These are phyloP conservation scores for Chlamydomonas schloesseri DNA, from an alignment of 139 green algal species.

Conservation along the genomic window DNA sequence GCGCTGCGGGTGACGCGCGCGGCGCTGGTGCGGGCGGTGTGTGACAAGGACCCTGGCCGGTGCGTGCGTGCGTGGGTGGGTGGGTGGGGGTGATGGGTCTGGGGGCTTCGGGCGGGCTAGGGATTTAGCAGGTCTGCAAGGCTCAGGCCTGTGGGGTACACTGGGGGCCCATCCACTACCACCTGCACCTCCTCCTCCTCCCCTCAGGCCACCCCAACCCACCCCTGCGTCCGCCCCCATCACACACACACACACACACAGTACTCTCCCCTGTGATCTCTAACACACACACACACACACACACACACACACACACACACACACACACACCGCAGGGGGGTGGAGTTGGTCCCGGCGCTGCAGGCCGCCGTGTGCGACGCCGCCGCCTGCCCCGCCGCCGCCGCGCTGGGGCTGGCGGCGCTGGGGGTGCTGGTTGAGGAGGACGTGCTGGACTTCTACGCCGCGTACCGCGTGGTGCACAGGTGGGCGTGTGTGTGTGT, in stretches of 20 bases:
- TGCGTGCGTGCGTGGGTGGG: not conserved
- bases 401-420: conserved; percentile 56
- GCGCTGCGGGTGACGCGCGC: conserved; percentile 57
- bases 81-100: not conserved
- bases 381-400: conserved; percentile 36
- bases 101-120: too few relatives aligned
- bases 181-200: too few relatives aligned
- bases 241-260: too few relatives aligned
- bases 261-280: too few relatives aligned
- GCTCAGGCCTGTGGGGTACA: too few relatives aligned
- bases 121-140: too few relatives aligned
- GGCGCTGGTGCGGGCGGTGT: conserved; percentile 32
- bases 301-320: too few relatives aligned
- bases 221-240: too few relatives aligned
- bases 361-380: conserved; percentile 5
- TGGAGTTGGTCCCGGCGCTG: conserved; percentile 62
- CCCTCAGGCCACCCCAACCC: too few relatives aligned
- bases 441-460: conserved; percentile 75
- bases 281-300: too few relatives aligned
- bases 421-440: conserved; percentile 60
- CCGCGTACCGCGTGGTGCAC: conserved; percentile 65
- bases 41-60: conserved; percentile 32
- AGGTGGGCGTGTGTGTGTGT: conserved; percentile 13
- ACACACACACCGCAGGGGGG: conserved; percentile 28
- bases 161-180: too few relatives aligned